Percentiles rank a stretch among this genome's conserved stretches.
phyloP scores from a whole-genome alignment of 1,284 basidiomycete genomes.

The Ustilago cynodontis region DNA sequence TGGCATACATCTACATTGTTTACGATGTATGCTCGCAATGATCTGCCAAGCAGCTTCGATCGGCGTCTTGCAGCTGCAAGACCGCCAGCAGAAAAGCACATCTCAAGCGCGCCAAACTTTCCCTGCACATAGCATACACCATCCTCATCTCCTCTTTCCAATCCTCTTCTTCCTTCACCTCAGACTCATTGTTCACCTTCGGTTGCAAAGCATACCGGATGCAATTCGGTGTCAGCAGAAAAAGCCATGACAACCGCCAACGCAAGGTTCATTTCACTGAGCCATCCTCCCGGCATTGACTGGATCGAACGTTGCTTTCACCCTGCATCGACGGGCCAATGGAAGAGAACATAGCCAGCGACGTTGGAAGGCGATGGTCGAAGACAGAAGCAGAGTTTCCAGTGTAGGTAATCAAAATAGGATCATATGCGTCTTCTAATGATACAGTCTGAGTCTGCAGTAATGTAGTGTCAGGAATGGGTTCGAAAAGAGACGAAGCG shows the following conservation, averaged over 20 bases:
- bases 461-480: background rate
- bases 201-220: background rate
- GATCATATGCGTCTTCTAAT: constrained; percentile 25
- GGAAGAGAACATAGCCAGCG: background rate
- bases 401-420: background rate
- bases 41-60: constrained; percentile 30
- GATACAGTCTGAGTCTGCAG: constrained; percentile 35
- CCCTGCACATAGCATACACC: constrained; percentile 46
- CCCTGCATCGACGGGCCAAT: background rate
- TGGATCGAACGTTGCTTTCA: constrained; percentile 21
- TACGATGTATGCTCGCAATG: constrained; percentile 19
- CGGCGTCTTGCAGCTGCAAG: constrained; percentile 22
- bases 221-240: background rate
- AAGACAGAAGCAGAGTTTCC: constrained; percentile 1
- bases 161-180: background rate
- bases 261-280: no score
- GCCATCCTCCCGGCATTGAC: background rate
- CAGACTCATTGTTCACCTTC: background rate
- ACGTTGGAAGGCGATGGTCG: no score
- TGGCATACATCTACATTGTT: constrained; percentile 15
- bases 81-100: background rate
- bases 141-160: background rate
- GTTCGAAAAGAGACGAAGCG: background rate
- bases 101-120: constrained; percentile 24
- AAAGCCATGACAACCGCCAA: constrained; percentile 19